Percentiles rank a stretch among this genome's conserved stretches.
Conservation (phyloP, 2,329 filamentous ascomycete genomes). For the Lecanoromycetidae sp. region DNA sequence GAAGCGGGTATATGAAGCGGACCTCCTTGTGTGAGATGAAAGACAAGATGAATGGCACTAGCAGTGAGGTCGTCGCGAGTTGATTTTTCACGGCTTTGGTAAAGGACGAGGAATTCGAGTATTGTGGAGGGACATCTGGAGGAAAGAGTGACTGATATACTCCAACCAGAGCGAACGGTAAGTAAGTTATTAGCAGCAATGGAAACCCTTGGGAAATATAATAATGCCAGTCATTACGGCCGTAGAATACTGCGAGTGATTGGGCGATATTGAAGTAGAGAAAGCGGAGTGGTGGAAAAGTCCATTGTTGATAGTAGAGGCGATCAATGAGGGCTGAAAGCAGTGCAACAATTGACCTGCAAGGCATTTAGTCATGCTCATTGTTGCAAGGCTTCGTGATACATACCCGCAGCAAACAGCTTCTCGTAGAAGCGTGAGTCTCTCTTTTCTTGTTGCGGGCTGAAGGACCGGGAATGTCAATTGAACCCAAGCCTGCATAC, state of each 20-base stretch:
- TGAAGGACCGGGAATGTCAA: conserved; percentile 28
- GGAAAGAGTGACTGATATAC: conserved; percentile 42
- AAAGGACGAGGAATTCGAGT: conserved; percentile 24
- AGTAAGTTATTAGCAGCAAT: conserved; percentile 66
- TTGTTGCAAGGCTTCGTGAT: conserved; percentile 13
- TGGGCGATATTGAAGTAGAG: conserved; percentile 84
- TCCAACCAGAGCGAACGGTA: conserved; percentile 62
- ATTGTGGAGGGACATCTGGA: conserved; percentile 18
- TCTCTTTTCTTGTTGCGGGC: conserved; percentile 31
- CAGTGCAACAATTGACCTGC: conserved; percentile 45
- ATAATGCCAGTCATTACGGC: conserved; percentile 80
- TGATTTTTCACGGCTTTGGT: conserved; percentile 39
- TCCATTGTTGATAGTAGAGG: conserved; percentile 72
- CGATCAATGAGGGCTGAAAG: conserved; percentile 59
- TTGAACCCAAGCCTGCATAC: conserved; percentile 9
- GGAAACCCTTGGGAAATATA: conserved; percentile 85
- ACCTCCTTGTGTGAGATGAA: conserved; percentile 90
- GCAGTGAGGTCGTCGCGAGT: conserved; percentile 46
- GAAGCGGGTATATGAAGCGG: conserved; percentile 86
- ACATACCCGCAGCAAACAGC: conserved; percentile 43
- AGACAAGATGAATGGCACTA: conserved; percentile 55
- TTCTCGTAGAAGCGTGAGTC: conserved; percentile 49
- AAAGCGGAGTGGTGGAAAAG: conserved; percentile 77
- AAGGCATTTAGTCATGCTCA: conserved; percentile 14
- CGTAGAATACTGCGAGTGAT: conserved; percentile 84